phyloP scores from a whole-genome alignment of 495 filamentous ascomycete genomes.

The Aspergillus campestris region DNA sequence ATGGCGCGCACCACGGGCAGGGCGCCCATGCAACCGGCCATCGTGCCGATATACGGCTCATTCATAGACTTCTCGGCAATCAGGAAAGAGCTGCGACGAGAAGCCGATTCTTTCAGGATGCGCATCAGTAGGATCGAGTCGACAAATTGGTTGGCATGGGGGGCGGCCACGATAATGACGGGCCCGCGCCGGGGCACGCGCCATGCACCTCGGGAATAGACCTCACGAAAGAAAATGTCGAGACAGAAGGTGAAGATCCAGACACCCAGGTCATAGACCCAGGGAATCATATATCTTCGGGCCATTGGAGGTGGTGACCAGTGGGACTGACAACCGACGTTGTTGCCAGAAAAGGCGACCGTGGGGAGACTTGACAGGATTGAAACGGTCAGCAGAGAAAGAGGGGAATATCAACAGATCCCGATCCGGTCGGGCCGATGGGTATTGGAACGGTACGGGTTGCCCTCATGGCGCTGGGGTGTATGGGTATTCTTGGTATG shows the following conservation, averaged over 20 bases:
- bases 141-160: conserved; percentile 95
- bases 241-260: conserved; percentile 77
- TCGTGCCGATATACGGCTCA: conserved; percentile 73
- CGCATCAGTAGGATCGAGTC: conserved; percentile 92
- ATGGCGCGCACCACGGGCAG: conserved; percentile 85
- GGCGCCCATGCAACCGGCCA: conserved; percentile 70
- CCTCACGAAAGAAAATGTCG: conserved; percentile 95
- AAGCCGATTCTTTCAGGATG: conserved; percentile 71
- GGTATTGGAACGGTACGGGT: no score
- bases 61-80: conserved; percentile 92
- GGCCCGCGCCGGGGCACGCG: conserved; percentile 80
- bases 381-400: no score
- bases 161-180: conserved; percentile 91
- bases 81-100: conserved; percentile 81
- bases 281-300: conserved; percentile 40
- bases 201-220: conserved; percentile 90
- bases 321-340: no score
- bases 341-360: no score
- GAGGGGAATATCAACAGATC: no score
- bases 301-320: no score
- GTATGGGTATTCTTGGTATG: no score
- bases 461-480: no score
- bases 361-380: no score
- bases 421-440: no score
- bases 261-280: conserved; percentile 74